Evolutionary conservation across 352 stramenopile species (phyloP), one percentile per base, ranked within the genome.

Genomic region (Ochromonadaceae sp.): DNA sequence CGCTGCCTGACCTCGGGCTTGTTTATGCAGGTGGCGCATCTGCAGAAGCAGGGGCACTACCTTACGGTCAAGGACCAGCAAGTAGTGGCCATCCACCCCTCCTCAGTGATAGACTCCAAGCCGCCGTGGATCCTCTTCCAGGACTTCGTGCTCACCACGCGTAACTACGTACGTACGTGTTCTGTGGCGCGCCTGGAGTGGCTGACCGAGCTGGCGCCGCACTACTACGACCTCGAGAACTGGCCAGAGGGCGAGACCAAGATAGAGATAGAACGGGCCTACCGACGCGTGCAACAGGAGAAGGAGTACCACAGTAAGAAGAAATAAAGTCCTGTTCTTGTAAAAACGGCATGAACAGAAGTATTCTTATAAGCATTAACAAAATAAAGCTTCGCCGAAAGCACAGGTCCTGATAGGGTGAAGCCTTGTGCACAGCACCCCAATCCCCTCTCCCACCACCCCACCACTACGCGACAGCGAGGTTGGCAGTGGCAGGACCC

Each of bases 21-120:
- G 78, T 99, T 98, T 77, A 98, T 98, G 91, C 84, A 93, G 69
- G 83, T 97, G 25, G 92, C 85, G 0, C 90, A 95, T 72, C 71
- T 84, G 1, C 80, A 92, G 70, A 70, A 76, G 34, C 70, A 80
- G 34, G 91, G 91, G 44, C 81, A 91, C 59, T 99, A 99, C 76
- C 74, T 98, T 32, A 99, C 94, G 3, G 85, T 97, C 43, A 99
- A 99, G 76, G 92, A 99, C 74, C 97, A 98, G 75, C 93, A 99
- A 74, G 81, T 96, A 10, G 92, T 98, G 35, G 81, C 90, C 53
- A 76, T 99, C 57, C 93, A 99, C 74, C 93, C 93, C 20, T 90
- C 86, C n/a, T 96, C 86, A 35, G 86, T 94, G 46, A 74, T 99
- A 0, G 84, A 94, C 67, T 82, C 86, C 70, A 95, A 96, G 74